Percentiles rank a stretch among this genome's conserved stretches.
Conservation (phyloP, 2,329 filamentous ascomycete genomes). For the Aspergillus cejpii region DNA sequence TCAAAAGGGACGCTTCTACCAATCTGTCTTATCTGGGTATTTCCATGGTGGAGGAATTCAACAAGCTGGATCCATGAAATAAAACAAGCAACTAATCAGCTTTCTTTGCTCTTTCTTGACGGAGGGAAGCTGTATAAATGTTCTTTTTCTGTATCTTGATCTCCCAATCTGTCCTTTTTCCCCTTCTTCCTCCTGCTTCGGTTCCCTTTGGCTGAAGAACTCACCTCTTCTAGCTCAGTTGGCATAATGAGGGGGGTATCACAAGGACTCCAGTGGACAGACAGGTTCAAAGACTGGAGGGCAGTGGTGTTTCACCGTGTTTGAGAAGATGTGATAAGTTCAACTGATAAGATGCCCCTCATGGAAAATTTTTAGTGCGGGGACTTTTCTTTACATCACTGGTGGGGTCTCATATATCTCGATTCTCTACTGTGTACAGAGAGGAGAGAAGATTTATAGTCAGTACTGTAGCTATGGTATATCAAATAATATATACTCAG, state of each 20-base stretch:
- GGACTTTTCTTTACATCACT: constrained; percentile 4
- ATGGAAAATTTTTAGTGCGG: not conserved
- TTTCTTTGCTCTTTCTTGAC: not conserved
- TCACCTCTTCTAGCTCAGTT: constrained; percentile 69
- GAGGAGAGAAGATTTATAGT: too few species aligned
- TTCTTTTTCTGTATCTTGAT: too few species aligned
- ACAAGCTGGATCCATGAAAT: constrained; percentile 43
- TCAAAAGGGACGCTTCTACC: constrained; percentile 39
- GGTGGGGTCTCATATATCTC: constrained; percentile 1
- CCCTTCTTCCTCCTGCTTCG: not conserved
- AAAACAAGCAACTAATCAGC: not conserved
- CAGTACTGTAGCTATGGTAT: too few species aligned
- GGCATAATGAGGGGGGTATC: constrained; percentile 51
- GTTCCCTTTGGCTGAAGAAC: constrained; percentile 5
- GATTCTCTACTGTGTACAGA: too few species aligned
- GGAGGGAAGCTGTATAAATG: too few species aligned
- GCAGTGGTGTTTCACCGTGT: too few species aligned
- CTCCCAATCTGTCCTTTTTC: not conserved
- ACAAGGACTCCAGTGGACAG: too few species aligned
- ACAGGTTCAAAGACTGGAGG: too few species aligned
- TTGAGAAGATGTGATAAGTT: too few species aligned
- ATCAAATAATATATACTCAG: too few species aligned
- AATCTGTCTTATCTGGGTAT: constrained; percentile 79
- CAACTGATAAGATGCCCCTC: too few species aligned
- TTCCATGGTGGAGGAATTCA: constrained; percentile 86